A percentile compares a stretch with the other conserved stretches of the same genome.
Conservation (phyloP, 108 stramenopile species). For the Nitzschia putrida region DNA sequence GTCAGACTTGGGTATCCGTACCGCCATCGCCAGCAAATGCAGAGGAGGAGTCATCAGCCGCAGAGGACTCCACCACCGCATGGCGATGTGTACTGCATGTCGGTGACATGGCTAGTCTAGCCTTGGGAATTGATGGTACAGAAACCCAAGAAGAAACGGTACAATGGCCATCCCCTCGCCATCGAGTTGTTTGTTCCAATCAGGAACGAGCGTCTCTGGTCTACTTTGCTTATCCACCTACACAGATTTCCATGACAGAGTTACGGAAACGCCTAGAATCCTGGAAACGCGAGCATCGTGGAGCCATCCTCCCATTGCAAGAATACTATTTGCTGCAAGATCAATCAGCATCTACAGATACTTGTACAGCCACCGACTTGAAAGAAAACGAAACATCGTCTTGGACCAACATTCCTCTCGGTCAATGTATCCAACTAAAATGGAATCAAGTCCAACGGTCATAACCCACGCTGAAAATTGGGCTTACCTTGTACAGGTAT, state of each 20-base stretch:
- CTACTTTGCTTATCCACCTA: conserved; percentile 36
- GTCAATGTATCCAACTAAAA: conserved; percentile 7
- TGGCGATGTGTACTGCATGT: conserved; percentile 67
- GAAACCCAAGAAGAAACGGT: background rate
- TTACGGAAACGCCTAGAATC: background rate
- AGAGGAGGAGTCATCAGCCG: too few species aligned
- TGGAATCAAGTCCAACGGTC: conserved; percentile 16
- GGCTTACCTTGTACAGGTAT: background rate
- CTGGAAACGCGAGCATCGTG: conserved; percentile 12
- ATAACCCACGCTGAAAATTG: background rate
- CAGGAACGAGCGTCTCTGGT: conserved; percentile 22
- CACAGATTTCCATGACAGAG: conserved; percentile 5
- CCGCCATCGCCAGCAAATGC: conserved; percentile 4
- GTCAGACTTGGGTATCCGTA: conserved; percentile 68
- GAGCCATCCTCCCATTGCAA: conserved; percentile 1
- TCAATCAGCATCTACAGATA: conserved; percentile 4
- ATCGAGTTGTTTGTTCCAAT: conserved; percentile 16
- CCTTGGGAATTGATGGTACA: conserved; percentile 11
- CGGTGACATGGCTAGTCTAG: conserved; percentile 74
- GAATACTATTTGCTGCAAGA: conserved; percentile 33
- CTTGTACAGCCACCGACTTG: background rate
- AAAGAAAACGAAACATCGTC: too few species aligned
- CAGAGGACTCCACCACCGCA: background rate
- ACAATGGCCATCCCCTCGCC: conserved; percentile 29
- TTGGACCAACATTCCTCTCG: too few species aligned